A percentile compares a stretch with the other conserved stretches of the same genome.
Conservation (phyloP, 768 basidiomycete genomes). For the Lactarius evosmus region DNA sequence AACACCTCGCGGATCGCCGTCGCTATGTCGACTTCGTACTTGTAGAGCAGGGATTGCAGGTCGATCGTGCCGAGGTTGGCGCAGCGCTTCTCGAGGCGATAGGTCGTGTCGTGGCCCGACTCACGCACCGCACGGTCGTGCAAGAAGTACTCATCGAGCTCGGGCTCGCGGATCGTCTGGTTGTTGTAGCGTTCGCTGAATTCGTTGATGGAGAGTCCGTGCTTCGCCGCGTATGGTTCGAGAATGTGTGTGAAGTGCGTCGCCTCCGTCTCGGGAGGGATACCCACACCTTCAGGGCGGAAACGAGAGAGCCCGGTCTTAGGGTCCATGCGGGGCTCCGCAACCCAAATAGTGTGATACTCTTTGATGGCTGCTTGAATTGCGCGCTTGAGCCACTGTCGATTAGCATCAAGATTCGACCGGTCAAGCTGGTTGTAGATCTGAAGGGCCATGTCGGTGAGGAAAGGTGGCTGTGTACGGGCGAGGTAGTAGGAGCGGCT, state of each 20-base stretch:
- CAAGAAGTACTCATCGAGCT: conserved; percentile 93
- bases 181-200: conserved; percentile 96
- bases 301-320: conserved; percentile 93
- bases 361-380: conserved; percentile 99
- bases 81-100: conserved; percentile 96
- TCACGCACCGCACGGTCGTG: conserved; percentile 97
- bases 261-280: conserved; percentile 98
- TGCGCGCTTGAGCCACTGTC: conserved; percentile 89
- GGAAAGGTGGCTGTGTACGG: conserved; percentile 95
- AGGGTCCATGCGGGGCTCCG: conserved; percentile 89
- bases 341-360: conserved; percentile 97
- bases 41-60: conserved; percentile 92
- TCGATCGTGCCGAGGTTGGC: conserved; percentile 97
- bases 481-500: conserved; percentile 94
- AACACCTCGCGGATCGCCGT: conserved; percentile 95
- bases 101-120: conserved; percentile 94
- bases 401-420: conserved; percentile 74
- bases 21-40: conserved; percentile 98
- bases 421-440: conserved; percentile 96
- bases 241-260: conserved; percentile 97
- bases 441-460: conserved; percentile 97
- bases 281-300: conserved; percentile 90
- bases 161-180: conserved; percentile 76
- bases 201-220: conserved; percentile 90
- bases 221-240: conserved; percentile 89